Evolutionary conservation across 768 basidiomycete species (phyloP).

Genomic region (Saitozyma podzolica): DNA sequence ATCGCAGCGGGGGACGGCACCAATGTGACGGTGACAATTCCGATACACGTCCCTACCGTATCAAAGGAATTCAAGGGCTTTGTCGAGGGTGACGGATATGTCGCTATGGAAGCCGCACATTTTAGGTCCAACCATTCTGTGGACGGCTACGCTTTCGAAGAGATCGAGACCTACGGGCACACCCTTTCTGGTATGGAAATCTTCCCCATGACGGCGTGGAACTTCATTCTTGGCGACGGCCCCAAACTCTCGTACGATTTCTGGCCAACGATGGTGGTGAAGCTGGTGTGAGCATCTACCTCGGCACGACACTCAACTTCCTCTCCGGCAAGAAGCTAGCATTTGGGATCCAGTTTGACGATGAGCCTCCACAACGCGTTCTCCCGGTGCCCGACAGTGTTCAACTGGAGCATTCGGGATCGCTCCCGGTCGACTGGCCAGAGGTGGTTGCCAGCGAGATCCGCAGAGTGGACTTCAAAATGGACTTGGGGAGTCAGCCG

Average conservation of each 20-base stretch:
- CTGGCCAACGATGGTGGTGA: constrained; percentile 19
- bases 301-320: constrained; percentile 40
- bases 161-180: constrained; percentile 64
- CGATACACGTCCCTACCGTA: constrained; percentile 56
- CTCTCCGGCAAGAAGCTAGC: constrained; percentile 22
- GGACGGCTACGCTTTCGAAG: constrained; percentile 61
- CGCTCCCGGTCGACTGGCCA: constrained; percentile 40
- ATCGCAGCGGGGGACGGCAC: constrained; percentile 24
- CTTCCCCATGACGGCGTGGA: constrained; percentile 60
- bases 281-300: constrained; percentile 29
- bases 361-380: constrained; percentile 9
- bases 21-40: constrained; percentile 32
- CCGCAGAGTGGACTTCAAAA: constrained; percentile 25
- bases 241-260: constrained; percentile 63
- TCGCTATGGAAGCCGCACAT: no score
- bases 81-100: no score
- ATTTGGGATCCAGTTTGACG: constrained; percentile 39
- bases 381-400: constrained; percentile 27
- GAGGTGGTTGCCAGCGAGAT: constrained; percentile 36
- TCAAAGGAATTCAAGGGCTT: no score
- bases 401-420: constrained; percentile 16
- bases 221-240: constrained; percentile 64
- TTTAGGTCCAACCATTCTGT: constrained; percentile 58
- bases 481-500: constrained; percentile 7
- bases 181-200: constrained; percentile 66